Percentiles rank a stretch among this genome's conserved stretches.
Evolutionary conservation across 768 basidiomycete species (phyloP).

Genomic region (Russula olivacea): DNA sequence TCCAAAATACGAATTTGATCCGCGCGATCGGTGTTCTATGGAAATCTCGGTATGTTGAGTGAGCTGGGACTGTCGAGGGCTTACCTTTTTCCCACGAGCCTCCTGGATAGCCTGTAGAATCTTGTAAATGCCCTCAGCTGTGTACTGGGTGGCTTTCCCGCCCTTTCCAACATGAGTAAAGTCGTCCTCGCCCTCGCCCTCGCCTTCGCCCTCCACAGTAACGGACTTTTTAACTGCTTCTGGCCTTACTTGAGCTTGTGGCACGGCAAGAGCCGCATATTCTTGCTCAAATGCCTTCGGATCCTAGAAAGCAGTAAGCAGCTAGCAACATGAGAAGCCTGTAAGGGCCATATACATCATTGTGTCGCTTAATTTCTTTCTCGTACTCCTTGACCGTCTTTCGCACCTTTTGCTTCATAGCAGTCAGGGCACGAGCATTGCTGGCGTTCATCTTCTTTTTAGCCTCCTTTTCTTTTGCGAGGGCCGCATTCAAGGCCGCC

Average conservation of each 20-base stretch:
- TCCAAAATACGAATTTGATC: constrained; percentile 93
- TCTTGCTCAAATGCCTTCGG: constrained; percentile 82
- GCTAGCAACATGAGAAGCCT: background rate
- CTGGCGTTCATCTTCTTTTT: constrained; percentile 96
- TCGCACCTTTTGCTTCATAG: constrained; percentile 97
- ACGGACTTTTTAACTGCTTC: constrained; percentile 36
- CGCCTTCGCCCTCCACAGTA: constrained; percentile 39
- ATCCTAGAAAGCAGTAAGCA: constrained; percentile 48
- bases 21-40: constrained; percentile 88
- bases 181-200: constrained; percentile 37
- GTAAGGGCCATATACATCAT: constrained; percentile 47
- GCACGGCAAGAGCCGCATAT: constrained; percentile 50
- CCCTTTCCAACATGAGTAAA: constrained; percentile 92
- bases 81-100: constrained; percentile 91
- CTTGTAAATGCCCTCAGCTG: constrained; percentile 85
- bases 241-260: constrained; percentile 36
- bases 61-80: constrained; percentile 20
- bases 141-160: constrained; percentile 76
- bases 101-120: constrained; percentile 87
- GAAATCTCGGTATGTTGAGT: background rate
- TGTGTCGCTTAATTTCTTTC: constrained; percentile 68
- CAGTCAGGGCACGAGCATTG: constrained; percentile 89
- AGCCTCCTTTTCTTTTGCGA: constrained; percentile 83
- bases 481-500: constrained; percentile 59
- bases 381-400: constrained; percentile 89